Percentiles rank a stretch among this genome's conserved stretches.
These are phyloP conservation scores for Arachis hypogaea DNA, from an alignment of 306 rosid genomes.

Conservation along the genomic window DNA sequence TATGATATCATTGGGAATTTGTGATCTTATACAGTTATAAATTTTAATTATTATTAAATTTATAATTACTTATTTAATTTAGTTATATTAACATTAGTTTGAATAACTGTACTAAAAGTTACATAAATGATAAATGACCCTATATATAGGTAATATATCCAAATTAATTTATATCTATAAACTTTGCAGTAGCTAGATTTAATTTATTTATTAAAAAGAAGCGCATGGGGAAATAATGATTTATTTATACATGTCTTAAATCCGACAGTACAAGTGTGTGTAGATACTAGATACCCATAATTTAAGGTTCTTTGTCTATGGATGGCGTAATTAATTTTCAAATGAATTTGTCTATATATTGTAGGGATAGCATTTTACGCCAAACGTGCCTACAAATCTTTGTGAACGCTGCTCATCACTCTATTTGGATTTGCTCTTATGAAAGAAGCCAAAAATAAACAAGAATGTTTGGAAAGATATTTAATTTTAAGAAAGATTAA, in stretches of 20 bases:
- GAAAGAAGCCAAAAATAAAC: not conserved
- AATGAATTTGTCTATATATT: not conserved
- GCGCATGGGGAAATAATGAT: no score
- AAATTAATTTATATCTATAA: no score
- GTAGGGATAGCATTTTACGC: constrained; percentile 8
- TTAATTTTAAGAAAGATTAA: not conserved
- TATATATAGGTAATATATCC: no score
- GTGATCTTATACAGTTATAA: no score
- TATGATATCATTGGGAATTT: no score
- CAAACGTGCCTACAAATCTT: constrained; percentile 12
- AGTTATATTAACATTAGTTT: no score
- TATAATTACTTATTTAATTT: no score
- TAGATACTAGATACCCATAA: not conserved
- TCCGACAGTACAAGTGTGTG: not conserved
- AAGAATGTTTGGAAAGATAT: constrained; percentile 27
- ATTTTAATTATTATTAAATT: no score
- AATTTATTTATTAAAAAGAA: no score
- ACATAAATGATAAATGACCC: no score
- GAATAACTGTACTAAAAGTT: no score
- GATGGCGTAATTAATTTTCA: not conserved
- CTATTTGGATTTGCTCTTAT: constrained; percentile 7
- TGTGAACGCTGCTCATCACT: not conserved
- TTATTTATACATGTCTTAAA: not conserved
- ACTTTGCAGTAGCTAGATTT: no score
- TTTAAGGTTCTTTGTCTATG: not conserved